Percentiles rank a stretch among this genome's conserved stretches.
Evolutionary conservation across 768 basidiomycete genomes (phyloP).

Genomic region (Auriscalpium orientale): DNA sequence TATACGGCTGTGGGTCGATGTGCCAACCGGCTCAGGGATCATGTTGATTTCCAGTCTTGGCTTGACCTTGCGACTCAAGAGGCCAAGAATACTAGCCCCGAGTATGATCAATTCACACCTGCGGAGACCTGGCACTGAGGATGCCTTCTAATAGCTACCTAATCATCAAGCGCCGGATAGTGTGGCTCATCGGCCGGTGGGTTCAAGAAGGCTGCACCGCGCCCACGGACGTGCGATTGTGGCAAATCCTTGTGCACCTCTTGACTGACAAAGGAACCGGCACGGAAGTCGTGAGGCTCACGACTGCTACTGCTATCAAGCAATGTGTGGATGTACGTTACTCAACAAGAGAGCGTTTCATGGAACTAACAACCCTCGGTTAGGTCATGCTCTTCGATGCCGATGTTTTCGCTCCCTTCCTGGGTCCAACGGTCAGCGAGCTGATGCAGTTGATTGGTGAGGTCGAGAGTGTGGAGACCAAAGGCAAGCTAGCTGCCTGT

Average conservation of each 20-base stretch:
- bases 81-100: conserved; percentile 49
- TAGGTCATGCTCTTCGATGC: conserved; percentile 62
- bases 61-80: conserved; percentile 51
- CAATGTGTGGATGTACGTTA: conserved; percentile 78
- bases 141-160: conserved; percentile 53
- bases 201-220: conserved; percentile 58
- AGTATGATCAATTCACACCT: conserved; percentile 31
- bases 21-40: conserved; percentile 49
- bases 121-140: not conserved
- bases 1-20: conserved; percentile 90
- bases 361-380: not conserved
- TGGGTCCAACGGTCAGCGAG: conserved; percentile 52
- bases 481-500: conserved; percentile 61
- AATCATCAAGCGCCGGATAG: conserved; percentile 90
- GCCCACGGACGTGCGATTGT: conserved; percentile 56
- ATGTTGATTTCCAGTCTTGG: conserved; percentile 67
- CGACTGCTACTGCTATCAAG: conserved; percentile 69
- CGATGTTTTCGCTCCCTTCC: conserved; percentile 58
- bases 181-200: conserved; percentile 93
- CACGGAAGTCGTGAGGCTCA: conserved; percentile 81
- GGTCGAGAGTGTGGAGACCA: conserved; percentile 69
- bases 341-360: not conserved
- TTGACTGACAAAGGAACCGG: conserved; percentile 65
- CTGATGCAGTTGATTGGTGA: conserved; percentile 67
- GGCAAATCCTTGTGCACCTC: conserved; percentile 77